Percentiles rank a stretch among this genome's conserved stretches.
Conservation (phyloP, 805 yeast species). For the Blastobotrys americana region DNA sequence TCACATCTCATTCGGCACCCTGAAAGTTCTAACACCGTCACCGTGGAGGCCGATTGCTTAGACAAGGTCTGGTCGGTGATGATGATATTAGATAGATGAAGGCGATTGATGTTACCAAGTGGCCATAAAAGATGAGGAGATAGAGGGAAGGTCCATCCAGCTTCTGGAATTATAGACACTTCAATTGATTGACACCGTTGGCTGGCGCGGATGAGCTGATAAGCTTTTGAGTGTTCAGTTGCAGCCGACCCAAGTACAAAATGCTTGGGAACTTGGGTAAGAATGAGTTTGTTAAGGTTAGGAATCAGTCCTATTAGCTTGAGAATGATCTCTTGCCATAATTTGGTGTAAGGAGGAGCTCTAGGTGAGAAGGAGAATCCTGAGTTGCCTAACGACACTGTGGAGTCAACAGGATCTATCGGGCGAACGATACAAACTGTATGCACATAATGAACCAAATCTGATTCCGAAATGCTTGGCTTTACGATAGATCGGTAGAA, state of each 20-base stretch:
- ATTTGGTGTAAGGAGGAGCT: background rate
- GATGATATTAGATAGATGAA: background rate
- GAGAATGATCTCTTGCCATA: constrained; percentile 12
- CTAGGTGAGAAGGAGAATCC: constrained; percentile 5
- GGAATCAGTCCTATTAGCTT: constrained; percentile 9
- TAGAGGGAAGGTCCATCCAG: constrained; percentile 12
- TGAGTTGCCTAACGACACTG: constrained; percentile 1
- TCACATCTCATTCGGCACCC: constrained; percentile 5
- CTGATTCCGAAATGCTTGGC: constrained; percentile 3
- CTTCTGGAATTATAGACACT: constrained; percentile 11
- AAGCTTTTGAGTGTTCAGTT: background rate
- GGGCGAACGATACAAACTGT: constrained; percentile 4
- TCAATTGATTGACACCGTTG: background rate
- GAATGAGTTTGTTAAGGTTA: constrained; percentile 8
- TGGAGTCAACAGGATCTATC: background rate
- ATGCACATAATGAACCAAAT: constrained; percentile 1
- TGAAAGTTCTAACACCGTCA: background rate
- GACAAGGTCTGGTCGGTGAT: constrained; percentile 4
- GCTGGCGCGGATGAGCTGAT: background rate
- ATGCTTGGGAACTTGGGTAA: constrained; percentile 11
- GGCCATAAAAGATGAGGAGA: constrained; percentile 12
- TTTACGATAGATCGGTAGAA: constrained; percentile 11
- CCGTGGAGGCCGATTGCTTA: background rate
- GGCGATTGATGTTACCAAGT: constrained; percentile 4
- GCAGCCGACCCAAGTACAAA: constrained; percentile 8